Evolutionary conservation across 1,139 yeast species (phyloP), one percentile per base, ranked within the genome.

Genomic region (Lodderomyces jiufengensis): DNA sequence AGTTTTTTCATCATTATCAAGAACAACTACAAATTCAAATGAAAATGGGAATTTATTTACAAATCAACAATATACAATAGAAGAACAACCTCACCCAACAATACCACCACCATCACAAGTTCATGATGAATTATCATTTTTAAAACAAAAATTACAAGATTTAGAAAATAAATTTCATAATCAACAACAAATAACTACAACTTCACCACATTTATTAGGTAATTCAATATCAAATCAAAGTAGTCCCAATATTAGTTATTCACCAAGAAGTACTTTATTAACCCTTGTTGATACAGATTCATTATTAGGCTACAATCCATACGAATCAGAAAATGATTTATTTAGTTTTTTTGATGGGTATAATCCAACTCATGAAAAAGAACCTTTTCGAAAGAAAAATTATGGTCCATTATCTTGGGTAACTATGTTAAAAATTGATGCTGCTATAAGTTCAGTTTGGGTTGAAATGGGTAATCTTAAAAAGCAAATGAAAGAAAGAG

Each of bases 391-490:
- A 16, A 42, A 59, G 40, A 42, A 53, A 24, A 49, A 52, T 31
- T 57, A 51, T 41, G 65, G 69, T 1, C 70, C 72, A 1, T 53
- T 66, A 24, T 51, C 63, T n/a, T 63, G 70, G 68, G 39, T 57
- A 4, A 46, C 64, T 10, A 42, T 66, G 24, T 48, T 63, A 35
- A 51, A 53, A 34, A 37, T 53, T 21, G 72, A 67, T 39, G 34
- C 41, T 20, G 54, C 56, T 2, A 36, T 51, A 22, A 35, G 37
- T 5, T 40, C 40, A 18, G 25, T 49, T 18, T 51, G 55, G 56
- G 23, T 30, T 11, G 42, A 47, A 21, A 14, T 48, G 24, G 30
- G 32, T 32, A 12, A 21, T 12, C 23, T 41, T 4, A 45, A 45
- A 31, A 36, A 40, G 28, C 33, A 33, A 24, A 25, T 36, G 34